Percentiles rank a stretch among this genome's conserved stretches.
Evolutionary conservation across 2,329 filamentous ascomycete genomes (phyloP).

Genomic region (Colletotrichum brevisporum): DNA sequence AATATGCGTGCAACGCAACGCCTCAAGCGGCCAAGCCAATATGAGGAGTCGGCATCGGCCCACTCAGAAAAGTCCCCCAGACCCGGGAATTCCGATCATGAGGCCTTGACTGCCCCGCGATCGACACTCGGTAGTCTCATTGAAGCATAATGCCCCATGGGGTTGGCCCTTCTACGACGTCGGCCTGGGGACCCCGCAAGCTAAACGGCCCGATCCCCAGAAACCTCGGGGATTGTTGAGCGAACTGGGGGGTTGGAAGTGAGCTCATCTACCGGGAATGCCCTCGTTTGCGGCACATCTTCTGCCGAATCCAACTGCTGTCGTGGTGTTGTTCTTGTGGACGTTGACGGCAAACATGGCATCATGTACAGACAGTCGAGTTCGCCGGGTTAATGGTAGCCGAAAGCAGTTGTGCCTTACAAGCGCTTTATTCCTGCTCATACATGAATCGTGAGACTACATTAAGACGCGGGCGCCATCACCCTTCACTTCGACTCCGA

Average conservation of each 20-base stretch:
- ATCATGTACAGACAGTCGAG: not conserved
- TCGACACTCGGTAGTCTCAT: conserved; percentile 12
- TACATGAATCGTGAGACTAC: not conserved
- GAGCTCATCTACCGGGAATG: not conserved
- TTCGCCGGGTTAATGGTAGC: conserved; percentile 1
- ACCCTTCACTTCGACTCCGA: too few species aligned
- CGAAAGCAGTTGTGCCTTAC: not conserved
- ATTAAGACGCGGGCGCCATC: too few species aligned
- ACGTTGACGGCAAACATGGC: not conserved
- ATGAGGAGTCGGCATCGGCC: not conserved
- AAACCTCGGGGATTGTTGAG: conserved; percentile 1
- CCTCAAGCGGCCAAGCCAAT: too few species aligned
- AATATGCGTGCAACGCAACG: too few species aligned
- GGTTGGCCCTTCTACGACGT: conserved; percentile 13
- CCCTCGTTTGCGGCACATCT: conserved; percentile 14
- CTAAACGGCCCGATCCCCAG: conserved; percentile 22
- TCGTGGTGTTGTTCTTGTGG: too few species aligned
- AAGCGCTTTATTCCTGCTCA: not conserved
- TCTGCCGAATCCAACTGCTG: too few species aligned
- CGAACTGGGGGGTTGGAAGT: conserved; percentile 1
- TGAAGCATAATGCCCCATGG: conserved; percentile 14
- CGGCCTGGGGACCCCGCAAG: conserved; percentile 32
- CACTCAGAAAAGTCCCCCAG: not conserved
- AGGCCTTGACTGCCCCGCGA: not conserved
- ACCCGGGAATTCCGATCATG: conserved; percentile 2